phyloP scores from a whole-genome alignment of 2,329 filamentous ascomycete genomes.

The Sporothrix brunneoviolacea region DNA sequence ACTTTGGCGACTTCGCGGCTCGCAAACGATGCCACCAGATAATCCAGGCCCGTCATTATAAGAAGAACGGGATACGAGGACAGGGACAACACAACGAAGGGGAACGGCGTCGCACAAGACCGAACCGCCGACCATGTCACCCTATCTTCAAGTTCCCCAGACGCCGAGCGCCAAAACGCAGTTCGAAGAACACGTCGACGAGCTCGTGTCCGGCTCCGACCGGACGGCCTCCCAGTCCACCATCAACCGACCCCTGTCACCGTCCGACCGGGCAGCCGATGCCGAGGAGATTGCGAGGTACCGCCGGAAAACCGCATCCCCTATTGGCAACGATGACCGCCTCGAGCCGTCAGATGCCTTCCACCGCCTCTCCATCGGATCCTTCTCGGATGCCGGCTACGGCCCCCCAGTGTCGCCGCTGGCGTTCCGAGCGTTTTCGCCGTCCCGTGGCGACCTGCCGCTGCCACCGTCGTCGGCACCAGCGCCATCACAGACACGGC shows the following conservation, averaged over 20 bases:
- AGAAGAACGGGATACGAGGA: neutral
- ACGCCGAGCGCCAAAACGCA: slow-evolving; percentile 19
- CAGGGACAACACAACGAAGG: neutral
- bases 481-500: too few relatives aligned
- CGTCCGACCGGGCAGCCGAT: neutral
- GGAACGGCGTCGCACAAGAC: neutral
- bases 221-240: neutral
- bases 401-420: slow-evolving; percentile 22
- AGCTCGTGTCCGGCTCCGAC: slow-evolving; percentile 8
- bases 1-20: neutral
- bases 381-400: slow-evolving; percentile 30
- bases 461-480: slow-evolving; percentile 14
- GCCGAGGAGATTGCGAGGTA: slow-evolving; percentile 2
- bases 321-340: neutral
- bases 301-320: slow-evolving; percentile 9
- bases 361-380: slow-evolving; percentile 35
- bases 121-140: slow-evolving; percentile 17
- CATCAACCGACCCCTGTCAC: neutral
- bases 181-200: slow-evolving; percentile 20
- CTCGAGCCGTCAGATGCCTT: slow-evolving; percentile 24
- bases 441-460: neutral
- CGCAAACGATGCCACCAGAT: slow-evolving; percentile 2
- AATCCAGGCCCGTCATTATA: neutral
- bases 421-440: slow-evolving; percentile 13
- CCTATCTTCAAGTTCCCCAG: slow-evolving; percentile 22